These are phyloP conservation scores for Boletellus emodensis DNA, from an alignment of 768 basidiomycete species.

Conservation along the genomic window DNA sequence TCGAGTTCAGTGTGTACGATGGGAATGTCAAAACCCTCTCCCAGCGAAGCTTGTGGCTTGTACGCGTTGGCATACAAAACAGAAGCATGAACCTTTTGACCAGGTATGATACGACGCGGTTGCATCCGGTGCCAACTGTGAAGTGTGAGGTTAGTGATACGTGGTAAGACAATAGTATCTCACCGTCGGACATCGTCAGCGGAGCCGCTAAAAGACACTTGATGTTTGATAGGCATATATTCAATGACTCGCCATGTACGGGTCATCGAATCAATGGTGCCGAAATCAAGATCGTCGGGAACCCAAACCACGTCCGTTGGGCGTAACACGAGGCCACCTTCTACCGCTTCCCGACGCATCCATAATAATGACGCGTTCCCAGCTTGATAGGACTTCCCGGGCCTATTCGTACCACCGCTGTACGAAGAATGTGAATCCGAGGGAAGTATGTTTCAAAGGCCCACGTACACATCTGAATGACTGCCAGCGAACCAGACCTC, in stretches of 20 bases:
- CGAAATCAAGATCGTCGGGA: slow-evolving; percentile 24
- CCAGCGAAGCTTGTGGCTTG: slow-evolving; percentile 14
- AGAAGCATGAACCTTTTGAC: slow-evolving; percentile 26
- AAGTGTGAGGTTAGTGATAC: not conserved
- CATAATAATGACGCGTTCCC: slow-evolving; percentile 29
- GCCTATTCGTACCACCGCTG: slow-evolving; percentile 24
- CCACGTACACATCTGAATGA: slow-evolving; percentile 34
- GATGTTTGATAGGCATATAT: slow-evolving; percentile 23
- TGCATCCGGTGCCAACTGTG: slow-evolving; percentile 14
- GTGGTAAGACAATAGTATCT: not conserved
- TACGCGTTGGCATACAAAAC: slow-evolving; percentile 21
- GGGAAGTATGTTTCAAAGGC: not conserved
- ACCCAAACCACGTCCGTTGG: slow-evolving; percentile 27
- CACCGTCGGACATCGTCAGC: slow-evolving; percentile 18
- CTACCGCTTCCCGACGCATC: slow-evolving; percentile 32
- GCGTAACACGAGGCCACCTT: slow-evolving; percentile 23
- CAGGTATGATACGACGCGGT: slow-evolving; percentile 27
- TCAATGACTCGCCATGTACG: slow-evolving; percentile 13
- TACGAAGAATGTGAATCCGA: not conserved
- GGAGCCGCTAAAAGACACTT: slow-evolving; percentile 18
- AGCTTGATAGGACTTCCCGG: slow-evolving; percentile 18
- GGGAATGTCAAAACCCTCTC: slow-evolving; percentile 24
- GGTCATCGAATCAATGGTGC: slow-evolving; percentile 21
- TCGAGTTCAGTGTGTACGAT: not conserved
- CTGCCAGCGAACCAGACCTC: slow-evolving; percentile 67